These are phyloP conservation scores for Morella rubra DNA, from an alignment of 306 rosid genomes.

Conservation along the genomic window DNA sequence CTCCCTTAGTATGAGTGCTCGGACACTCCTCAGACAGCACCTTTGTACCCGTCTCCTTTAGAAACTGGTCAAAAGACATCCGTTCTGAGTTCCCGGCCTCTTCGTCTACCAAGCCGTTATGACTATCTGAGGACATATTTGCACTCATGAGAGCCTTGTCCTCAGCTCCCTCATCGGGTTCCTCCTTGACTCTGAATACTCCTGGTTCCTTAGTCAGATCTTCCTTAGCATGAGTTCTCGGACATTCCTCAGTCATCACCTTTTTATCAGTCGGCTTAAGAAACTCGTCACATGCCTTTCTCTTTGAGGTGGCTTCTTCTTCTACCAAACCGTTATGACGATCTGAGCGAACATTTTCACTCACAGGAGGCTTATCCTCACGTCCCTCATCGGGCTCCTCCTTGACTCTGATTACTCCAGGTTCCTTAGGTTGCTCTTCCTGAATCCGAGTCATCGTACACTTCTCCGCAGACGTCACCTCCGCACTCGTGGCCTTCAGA, in stretches of 20 bases:
- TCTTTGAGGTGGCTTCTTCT: neutral
- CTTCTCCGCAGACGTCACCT: conserved; percentile 35
- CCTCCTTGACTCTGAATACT: conserved; percentile 9
- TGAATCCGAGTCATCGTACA: conserved; percentile 14
- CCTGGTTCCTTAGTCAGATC: neutral
- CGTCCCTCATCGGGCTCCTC: neutral
- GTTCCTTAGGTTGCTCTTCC: conserved; percentile 11
- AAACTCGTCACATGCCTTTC: conserved; percentile 31
- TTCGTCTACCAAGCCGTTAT: neutral
- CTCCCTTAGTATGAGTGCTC: conserved; percentile 17
- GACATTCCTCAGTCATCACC: conserved; percentile 28
- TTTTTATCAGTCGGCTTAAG: conserved; percentile 30
- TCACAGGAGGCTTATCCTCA: neutral
- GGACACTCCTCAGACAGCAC: conserved; percentile 26
- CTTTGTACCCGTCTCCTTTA: conserved; percentile 28
- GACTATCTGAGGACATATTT: neutral
- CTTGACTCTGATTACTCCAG: neutral
- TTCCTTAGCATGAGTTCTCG: conserved; percentile 19
- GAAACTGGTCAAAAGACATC: conserved; percentile 34
- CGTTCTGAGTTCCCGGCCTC: neutral
- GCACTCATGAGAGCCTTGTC: neutral
- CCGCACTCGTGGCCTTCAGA: conserved; percentile 30
- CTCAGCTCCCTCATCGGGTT: neutral
- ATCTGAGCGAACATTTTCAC: neutral
- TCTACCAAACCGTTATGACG: neutral